Base-by-base conservation (phyloP, 331 rosid species). In the Erythrophleum ivorense region DNA sequence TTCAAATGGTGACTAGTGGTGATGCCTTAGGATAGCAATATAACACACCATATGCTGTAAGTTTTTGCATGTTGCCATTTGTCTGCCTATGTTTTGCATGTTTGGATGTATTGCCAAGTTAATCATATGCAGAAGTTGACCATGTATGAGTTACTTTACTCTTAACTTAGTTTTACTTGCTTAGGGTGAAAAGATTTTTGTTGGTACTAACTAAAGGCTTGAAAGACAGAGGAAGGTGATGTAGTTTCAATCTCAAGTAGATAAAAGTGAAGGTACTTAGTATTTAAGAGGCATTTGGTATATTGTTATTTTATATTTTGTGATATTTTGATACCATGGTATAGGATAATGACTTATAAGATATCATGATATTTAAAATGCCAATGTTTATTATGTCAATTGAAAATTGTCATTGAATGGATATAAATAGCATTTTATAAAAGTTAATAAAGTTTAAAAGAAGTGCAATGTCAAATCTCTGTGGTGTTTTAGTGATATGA, bases 1-100 rank as follows among this genome's bases (percentile, higher is more conserved):
- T 91, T 81, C 93, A 95, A 83, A 81, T 90, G 93, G 94, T 86
- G 48, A 83, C 78, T 0, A 97, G 98, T 29, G 96, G 96, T 38
- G 98, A 95, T 85, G 90, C 83, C 76, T 91, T 93, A 43, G 98
- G 98, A 75, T 98, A 95, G 87, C 98, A 90, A 87, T 95, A 95
- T 80, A 93, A 91, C 77, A 91, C 98, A 76, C 98, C 97, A 9
- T 70, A 83, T 77, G 93, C 98, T 16, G 97, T 95, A 87, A 88
- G 98, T 83, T 66, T 83, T 52, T 68, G 29, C 77, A 49, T 58
- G 2, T 45, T 80, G 31, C 18, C 3, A 24, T 53, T 31, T 31
- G 60, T 19, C 46, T 72, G 52, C 78, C 66, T 54, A 21, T 54
- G 18, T 16, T 10, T 36, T 54, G 16, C 11, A 0, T 54, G n/a